A percentile compares a stretch with the other conserved stretches of the same genome.
These are phyloP conservation scores for Excoecaria agallocha DNA, from an alignment of 345 rosid species.

Conservation along the genomic window DNA sequence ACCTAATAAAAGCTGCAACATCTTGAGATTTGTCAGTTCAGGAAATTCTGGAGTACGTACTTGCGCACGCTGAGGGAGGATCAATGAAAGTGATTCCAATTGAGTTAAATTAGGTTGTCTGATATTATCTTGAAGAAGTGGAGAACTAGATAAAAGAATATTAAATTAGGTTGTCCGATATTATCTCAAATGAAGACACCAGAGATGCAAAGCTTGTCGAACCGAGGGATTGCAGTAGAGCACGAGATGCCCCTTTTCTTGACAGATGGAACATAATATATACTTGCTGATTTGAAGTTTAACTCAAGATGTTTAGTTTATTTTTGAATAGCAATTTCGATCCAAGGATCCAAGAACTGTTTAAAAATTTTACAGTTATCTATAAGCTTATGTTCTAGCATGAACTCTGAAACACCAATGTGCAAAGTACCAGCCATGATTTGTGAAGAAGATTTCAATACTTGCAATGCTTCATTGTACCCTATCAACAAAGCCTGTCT, in stretches of 20 bases:
- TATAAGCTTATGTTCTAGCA: too few species aligned
- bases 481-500: constrained; percentile 23
- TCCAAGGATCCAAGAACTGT: neutral
- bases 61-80: neutral
- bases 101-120: too few species aligned
- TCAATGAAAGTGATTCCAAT: neutral
- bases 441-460: constrained; percentile 24
- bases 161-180: neutral
- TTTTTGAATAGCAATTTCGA: neutral
- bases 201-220: neutral
- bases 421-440: neutral
- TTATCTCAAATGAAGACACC: neutral
- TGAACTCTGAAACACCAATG: neutral
- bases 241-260: too few species aligned
- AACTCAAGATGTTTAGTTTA: neutral
- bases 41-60: neutral
- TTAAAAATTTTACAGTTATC: too few species aligned
- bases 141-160: neutral
- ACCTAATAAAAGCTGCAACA: neutral
- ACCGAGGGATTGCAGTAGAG: neutral
- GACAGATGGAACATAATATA: neutral
- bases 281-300: neutral
- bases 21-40: neutral
- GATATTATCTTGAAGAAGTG: neutral
- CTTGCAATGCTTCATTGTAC: constrained; percentile 45